Base-by-base conservation (phyloP, 352 stramenopile species). In the Pythium chondricola region DNA sequence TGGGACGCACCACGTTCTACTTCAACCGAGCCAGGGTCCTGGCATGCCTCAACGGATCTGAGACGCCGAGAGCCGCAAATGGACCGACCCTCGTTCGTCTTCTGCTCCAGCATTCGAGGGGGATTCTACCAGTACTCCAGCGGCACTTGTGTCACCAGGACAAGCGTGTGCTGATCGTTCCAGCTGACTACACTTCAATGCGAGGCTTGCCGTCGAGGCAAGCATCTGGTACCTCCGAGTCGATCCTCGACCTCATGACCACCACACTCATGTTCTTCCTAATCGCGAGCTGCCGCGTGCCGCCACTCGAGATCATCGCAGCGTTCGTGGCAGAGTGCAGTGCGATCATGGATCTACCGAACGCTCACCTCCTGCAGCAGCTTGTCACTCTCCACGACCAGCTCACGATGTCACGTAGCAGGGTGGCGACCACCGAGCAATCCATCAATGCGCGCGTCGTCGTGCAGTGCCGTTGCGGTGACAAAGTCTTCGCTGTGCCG, bases 241-340 rank as follows among this genome's bases (percentile, higher is more conserved):
- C 53, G 25, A 48, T 83, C 16, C 44, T 61, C 4, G 42, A 66
- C 16, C 47, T 73, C 11, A 30, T 75, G 24, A 45, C 44, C 11
- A 35, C 31, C 6, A 65, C 69, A 46, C 45, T 87, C 45, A 42
- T 84, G 26, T 79, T 79, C 54, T 83, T 87, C 40, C 32, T 85
- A 3, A 55, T 67, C 20, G 57, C 35, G 13, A 43, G 52, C 3
- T 58, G 69, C 6, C 42, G 32, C 1, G 51, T 78, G 27, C 35
- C 63, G 18, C 32, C 43, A 16, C 58, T 76, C 6, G 48, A 78
- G n/a, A 47, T 61, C 0, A 17, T 78, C 22, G 56, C 36, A 9
- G 41, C n/a, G 16, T 73, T 74, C 37, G 48, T 61, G 17, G 53
- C 65, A 24, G 52, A 74, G 48, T 59, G 50, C 45, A 24, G 58